Evolutionary conservation across 768 basidiomycete genomes (phyloP).

Genomic region (Chiua virens): DNA sequence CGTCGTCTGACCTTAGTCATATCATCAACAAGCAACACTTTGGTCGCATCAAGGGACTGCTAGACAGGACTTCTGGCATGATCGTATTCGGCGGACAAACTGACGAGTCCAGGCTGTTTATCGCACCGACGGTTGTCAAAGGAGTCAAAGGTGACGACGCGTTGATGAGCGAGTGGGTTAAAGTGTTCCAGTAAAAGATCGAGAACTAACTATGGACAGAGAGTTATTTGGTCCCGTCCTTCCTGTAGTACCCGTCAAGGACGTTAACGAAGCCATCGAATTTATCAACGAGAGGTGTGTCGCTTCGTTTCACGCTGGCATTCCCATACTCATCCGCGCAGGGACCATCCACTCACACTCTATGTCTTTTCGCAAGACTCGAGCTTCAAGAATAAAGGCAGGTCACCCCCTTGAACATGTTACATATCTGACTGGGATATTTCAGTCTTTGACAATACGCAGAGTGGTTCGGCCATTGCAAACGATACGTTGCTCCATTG

Average conservation of each 20-base stretch:
- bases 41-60: conserved; percentile 55
- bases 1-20: conserved; percentile 46
- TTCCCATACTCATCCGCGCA: conserved; percentile 22
- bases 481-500: conserved; percentile 72
- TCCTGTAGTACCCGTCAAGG: conserved; percentile 70
- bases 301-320: neutral
- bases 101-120: conserved; percentile 56
- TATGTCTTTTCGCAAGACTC: conserved; percentile 73
- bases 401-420: neutral
- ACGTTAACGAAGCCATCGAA: conserved; percentile 68
- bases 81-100: conserved; percentile 64
- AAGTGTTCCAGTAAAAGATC: neutral
- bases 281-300: conserved; percentile 61
- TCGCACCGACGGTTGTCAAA: conserved; percentile 72
- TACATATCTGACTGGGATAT: neutral
- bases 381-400: conserved; percentile 62
- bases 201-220: conserved; percentile 35
- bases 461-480: conserved; percentile 65
- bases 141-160: conserved; percentile 64
- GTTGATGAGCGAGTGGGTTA: conserved; percentile 70
- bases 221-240: conserved; percentile 86
- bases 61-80: conserved; percentile 67
- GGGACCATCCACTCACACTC: conserved; percentile 72
- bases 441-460: conserved; percentile 66
- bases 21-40: conserved; percentile 56